Conservation (phyloP, 306 rosid species). For the Lotus japonicus region DNA sequence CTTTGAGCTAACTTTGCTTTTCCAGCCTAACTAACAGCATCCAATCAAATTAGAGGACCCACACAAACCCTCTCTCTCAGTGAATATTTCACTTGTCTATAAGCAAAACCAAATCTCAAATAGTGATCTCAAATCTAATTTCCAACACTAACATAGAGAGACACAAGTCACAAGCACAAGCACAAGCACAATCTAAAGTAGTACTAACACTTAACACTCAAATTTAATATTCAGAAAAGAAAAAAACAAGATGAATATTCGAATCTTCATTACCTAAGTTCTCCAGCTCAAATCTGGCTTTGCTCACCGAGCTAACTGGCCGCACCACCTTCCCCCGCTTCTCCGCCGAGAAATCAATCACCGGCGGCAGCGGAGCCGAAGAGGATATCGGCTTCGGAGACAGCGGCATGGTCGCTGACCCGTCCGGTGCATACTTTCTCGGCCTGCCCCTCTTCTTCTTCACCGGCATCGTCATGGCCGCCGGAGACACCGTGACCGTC, state of each 20-base stretch:
- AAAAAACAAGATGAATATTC: not conserved
- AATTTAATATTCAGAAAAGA: not conserved
- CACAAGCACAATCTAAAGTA: not conserved
- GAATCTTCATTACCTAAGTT: conserved; percentile 57
- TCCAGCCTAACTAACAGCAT: conserved; percentile 43
- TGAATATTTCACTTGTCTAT: conserved; percentile 19
- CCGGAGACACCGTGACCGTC: not conserved
- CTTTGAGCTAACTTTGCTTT: no score
- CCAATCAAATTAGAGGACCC: conserved; percentile 81
- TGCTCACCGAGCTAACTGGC: conserved; percentile 76
- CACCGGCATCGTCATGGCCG: conserved; percentile 23
- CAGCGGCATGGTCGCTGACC: conserved; percentile 66
- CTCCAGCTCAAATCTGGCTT: conserved; percentile 63
- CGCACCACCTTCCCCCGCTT: conserved; percentile 75
- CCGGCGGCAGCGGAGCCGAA: conserved; percentile 77
- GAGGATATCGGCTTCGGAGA: conserved; percentile 94
- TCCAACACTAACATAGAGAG: not conserved
- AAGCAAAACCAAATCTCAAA: not conserved
- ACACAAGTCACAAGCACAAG: not conserved
- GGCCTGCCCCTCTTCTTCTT: conserved; percentile 98
- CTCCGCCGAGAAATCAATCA: conserved; percentile 88
- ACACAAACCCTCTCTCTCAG: conserved; percentile 47
- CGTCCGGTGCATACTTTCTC: conserved; percentile 88
- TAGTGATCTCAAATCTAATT: not conserved
- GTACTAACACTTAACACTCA: not conserved